Evolutionary conservation across 768 basidiomycete species (phyloP).

Genomic region (Sarcomyxa edulis): DNA sequence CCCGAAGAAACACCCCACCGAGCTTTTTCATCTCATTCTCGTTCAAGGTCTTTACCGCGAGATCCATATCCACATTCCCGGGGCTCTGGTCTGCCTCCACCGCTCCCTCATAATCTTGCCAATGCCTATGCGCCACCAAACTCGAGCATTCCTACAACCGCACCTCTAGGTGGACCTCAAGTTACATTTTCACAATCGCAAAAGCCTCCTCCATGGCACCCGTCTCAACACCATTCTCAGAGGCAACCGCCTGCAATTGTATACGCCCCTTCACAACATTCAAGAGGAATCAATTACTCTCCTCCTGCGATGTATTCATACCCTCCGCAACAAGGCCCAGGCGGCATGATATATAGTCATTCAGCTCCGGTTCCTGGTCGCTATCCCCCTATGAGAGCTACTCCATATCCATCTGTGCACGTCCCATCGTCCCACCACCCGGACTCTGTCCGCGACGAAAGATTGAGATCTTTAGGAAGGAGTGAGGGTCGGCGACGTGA

Average conservation of each 20-base stretch:
- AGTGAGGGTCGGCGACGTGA: slow-evolving; percentile 20
- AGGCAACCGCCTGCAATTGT: slow-evolving; percentile 43
- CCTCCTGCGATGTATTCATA: slow-evolving; percentile 59
- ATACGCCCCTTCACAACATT: slow-evolving; percentile 51
- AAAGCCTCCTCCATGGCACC: slow-evolving; percentile 27
- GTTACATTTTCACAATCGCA: slow-evolving; percentile 22
- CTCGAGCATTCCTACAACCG: slow-evolving; percentile 30
- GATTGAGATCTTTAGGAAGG: slow-evolving; percentile 16
- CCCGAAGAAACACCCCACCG: slow-evolving; percentile 27
- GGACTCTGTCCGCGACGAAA: slow-evolving; percentile 35
- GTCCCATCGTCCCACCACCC: slow-evolving; percentile 27
- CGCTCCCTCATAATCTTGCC: slow-evolving; percentile 17
- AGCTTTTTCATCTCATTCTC: slow-evolving; percentile 27
- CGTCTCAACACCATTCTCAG: slow-evolving; percentile 32
- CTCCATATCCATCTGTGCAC: slow-evolving; percentile 35
- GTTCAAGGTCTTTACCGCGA: slow-evolving; percentile 44
- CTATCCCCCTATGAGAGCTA: slow-evolving; percentile 35
- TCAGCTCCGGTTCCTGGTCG: slow-evolving; percentile 58
- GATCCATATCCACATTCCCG: slow-evolving; percentile 23
- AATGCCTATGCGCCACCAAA: slow-evolving; percentile 21
- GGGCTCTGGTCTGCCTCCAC: slow-evolving; percentile 16
- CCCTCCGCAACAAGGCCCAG: slow-evolving; percentile 44
- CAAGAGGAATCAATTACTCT: slow-evolving; percentile 46
- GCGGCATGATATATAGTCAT: slow-evolving; percentile 65
- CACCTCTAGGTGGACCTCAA: slow-evolving; percentile 29